Conservation (phyloP, 768 basidiomycete species). For the Russula dissimulans region DNA sequence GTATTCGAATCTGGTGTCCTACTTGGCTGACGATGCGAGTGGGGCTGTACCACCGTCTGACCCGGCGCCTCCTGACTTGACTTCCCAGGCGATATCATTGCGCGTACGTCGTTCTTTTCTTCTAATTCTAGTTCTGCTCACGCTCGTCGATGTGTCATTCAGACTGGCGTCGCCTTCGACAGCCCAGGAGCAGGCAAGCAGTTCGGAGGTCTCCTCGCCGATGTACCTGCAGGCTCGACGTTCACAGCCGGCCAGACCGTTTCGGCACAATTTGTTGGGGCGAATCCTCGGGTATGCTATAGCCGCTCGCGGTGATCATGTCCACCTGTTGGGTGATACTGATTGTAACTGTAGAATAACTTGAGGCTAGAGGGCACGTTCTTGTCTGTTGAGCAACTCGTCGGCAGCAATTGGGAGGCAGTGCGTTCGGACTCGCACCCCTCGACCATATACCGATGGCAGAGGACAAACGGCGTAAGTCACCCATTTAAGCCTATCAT, state of each 20-base stretch:
- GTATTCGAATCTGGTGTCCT: constrained; percentile 57
- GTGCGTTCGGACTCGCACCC: constrained; percentile 73
- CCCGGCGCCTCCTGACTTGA: constrained; percentile 54
- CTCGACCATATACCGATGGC: constrained; percentile 62
- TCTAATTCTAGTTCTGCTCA: neutral
- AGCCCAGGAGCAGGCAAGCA: constrained; percentile 42
- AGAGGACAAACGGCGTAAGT: constrained; percentile 44
- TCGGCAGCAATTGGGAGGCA: constrained; percentile 40
- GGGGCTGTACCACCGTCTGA: constrained; percentile 47
- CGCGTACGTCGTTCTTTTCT: constrained; percentile 33
- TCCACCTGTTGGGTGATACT: neutral
- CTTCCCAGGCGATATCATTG: constrained; percentile 55
- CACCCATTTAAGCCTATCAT: neutral
- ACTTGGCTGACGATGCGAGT: constrained; percentile 41
- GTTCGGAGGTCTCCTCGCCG: constrained; percentile 53
- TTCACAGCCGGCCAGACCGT: constrained; percentile 55
- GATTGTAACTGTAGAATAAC: constrained; percentile 47
- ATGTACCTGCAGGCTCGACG: constrained; percentile 38
- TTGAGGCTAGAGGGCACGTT: constrained; percentile 66
- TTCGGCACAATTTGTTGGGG: constrained; percentile 57
- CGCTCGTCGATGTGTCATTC: neutral
- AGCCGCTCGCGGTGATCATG: neutral
- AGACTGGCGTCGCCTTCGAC: constrained; percentile 60
- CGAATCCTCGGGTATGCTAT: constrained; percentile 58
- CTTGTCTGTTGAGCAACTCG: constrained; percentile 51